Evolutionary conservation across 2,329 filamentous ascomycete species (phyloP).

Genomic region (Sclerotinia sclerotiorum): DNA sequence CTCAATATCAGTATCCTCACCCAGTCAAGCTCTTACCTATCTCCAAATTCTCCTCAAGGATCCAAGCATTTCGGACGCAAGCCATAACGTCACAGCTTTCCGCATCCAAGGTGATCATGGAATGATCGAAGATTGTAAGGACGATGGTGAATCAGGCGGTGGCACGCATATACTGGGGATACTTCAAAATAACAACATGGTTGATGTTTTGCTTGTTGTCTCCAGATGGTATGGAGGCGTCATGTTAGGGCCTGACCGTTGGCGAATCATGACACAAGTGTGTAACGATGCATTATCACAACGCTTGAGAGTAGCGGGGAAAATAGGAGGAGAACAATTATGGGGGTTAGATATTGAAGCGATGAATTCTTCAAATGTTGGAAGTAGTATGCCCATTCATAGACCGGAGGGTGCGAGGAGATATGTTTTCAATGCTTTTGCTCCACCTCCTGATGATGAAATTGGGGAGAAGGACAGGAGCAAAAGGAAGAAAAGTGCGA

Average conservation of each 20-base stretch:
- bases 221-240: slow-evolving; percentile 63
- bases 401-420: slow-evolving; percentile 66
- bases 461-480: slow-evolving; percentile 31
- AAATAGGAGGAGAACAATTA: slow-evolving; percentile 51
- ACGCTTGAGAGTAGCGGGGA: slow-evolving; percentile 47
- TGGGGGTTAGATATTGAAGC: slow-evolving; percentile 61
- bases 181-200: slow-evolving; percentile 52
- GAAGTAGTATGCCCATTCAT: slow-evolving; percentile 67
- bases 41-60: slow-evolving; percentile 52
- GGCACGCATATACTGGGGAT: slow-evolving; percentile 57
- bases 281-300: slow-evolving; percentile 56
- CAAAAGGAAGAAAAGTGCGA: slow-evolving; percentile 54
- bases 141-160: slow-evolving; percentile 62
- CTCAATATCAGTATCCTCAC: slow-evolving; percentile 45
- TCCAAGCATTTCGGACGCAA: slow-evolving; percentile 53
- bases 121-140: slow-evolving; percentile 40
- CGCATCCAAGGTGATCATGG: slow-evolving; percentile 32
- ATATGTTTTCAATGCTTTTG: slow-evolving; percentile 61
- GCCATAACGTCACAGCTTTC: slow-evolving; percentile 51
- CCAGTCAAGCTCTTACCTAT: slow-evolving; percentile 45
- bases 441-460: slow-evolving; percentile 39
- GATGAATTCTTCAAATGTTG: slow-evolving; percentile 40
- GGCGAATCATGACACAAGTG: slow-evolving; percentile 60
- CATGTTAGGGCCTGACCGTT: slow-evolving; percentile 61
- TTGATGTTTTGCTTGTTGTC: slow-evolving; percentile 57